Conservation (phyloP, 352 stramenopile species). For the Phytophthora capsici region DNA sequence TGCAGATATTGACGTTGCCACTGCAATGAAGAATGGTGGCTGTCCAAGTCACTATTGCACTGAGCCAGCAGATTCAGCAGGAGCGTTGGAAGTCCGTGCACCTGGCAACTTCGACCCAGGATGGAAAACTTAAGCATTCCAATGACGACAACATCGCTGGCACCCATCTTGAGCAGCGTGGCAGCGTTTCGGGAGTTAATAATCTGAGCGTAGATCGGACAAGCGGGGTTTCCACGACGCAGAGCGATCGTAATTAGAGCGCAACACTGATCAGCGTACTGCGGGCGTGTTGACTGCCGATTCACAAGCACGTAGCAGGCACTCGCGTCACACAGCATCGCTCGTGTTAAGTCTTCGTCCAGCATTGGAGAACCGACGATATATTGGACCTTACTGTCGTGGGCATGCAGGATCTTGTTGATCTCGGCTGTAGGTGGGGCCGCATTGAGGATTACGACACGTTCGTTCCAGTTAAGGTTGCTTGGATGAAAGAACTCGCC, state of each 20-base stretch:
- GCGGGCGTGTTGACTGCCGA: slow-evolving; percentile 49
- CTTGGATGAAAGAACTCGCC: slow-evolving; percentile 85
- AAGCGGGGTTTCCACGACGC: slow-evolving; percentile 68
- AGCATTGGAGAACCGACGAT: slow-evolving; percentile 83
- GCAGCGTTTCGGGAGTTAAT: slow-evolving; percentile 70
- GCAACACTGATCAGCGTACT: slow-evolving; percentile 75
- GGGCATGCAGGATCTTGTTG: slow-evolving; percentile 75
- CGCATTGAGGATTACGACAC: slow-evolving; percentile 79
- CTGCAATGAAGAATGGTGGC: slow-evolving; percentile 55
- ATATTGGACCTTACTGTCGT: slow-evolving; percentile 86
- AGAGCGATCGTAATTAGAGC: slow-evolving; percentile 79
- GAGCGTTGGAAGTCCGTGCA: slow-evolving; percentile 69
- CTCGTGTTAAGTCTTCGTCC: slow-evolving; percentile 75
- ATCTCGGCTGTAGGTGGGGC: slow-evolving; percentile 65
- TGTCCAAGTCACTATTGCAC: slow-evolving; percentile 58
- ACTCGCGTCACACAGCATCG: slow-evolving; percentile 54
- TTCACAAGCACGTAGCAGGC: slow-evolving; percentile 82
- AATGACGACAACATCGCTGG: slow-evolving; percentile 73
- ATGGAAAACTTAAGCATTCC: slow-evolving; percentile 80
- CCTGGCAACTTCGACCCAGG: slow-evolving; percentile 67
- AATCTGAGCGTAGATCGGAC: slow-evolving; percentile 81
- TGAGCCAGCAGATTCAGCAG: slow-evolving; percentile 73
- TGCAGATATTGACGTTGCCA: slow-evolving; percentile 79
- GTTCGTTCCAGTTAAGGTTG: slow-evolving; percentile 87
- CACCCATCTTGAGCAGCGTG: slow-evolving; percentile 78